phyloP scores from a whole-genome alignment of 306 rosid genomes.

The Prunus davidiana region DNA sequence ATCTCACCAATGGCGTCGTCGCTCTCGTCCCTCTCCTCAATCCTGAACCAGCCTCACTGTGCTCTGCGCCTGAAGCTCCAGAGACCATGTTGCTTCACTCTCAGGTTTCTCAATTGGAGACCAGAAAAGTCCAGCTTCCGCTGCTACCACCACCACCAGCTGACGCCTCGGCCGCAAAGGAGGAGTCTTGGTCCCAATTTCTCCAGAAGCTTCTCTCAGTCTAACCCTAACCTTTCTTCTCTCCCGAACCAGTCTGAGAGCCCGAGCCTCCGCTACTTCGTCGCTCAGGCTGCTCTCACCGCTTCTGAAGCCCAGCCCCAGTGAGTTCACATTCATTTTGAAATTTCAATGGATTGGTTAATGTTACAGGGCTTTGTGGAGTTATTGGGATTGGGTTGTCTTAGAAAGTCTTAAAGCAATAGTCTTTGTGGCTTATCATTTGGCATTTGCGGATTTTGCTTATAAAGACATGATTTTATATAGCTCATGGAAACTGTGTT shows the following conservation, averaged over 20 bases:
- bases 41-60: constrained; percentile 49
- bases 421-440: background rate
- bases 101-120: constrained; percentile 27
- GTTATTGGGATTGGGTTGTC: background rate
- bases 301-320: constrained; percentile 46
- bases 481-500: background rate
- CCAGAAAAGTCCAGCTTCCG: constrained; percentile 20
- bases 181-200: constrained; percentile 9
- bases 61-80: constrained; percentile 47
- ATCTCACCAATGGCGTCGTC: constrained; percentile 42
- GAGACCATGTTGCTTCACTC: constrained; percentile 35
- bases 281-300: constrained; percentile 51
- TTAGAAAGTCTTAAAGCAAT: background rate
- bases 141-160: constrained; percentile 24
- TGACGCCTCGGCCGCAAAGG: constrained; percentile 15
- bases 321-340: constrained; percentile 31
- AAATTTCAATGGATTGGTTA: background rate
- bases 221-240: constrained; percentile 4
- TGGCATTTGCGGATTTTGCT: background rate
- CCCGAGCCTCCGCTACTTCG: constrained; percentile 45
- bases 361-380: background rate
- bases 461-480: background rate
- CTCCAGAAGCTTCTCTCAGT: constrained; percentile 43
- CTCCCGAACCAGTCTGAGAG: constrained; percentile 21
- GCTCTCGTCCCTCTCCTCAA: constrained; percentile 46